Evolutionary conservation across 1,284 basidiomycete genomes (phyloP).

Genomic region (Cystobasidium slooffiae): DNA sequence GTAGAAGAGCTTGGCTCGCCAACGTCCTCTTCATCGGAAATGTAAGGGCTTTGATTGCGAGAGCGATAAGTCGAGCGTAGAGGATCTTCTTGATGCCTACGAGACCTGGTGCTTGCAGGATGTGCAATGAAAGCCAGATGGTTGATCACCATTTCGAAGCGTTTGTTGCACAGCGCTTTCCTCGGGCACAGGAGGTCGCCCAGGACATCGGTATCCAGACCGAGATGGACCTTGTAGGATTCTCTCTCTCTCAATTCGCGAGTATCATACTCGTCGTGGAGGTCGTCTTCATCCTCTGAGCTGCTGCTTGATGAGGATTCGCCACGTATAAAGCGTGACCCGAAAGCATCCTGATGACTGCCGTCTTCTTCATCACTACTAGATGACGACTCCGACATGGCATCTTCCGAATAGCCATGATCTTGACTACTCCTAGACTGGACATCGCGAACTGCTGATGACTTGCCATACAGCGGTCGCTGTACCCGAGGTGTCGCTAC

Average conservation of each 20-base stretch:
- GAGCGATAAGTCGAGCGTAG: conserved; percentile 2
- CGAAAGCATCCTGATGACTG: conserved; percentile 17
- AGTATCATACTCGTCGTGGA: conserved; percentile 40
- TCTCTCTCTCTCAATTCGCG: conserved; percentile 26
- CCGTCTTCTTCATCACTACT: conserved; percentile 27
- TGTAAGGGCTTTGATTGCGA: conserved; percentile 2
- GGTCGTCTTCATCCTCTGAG: conserved; percentile 42
- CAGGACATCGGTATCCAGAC: conserved; percentile 79
- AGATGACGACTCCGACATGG: conserved; percentile 34
- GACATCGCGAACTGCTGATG: conserved; percentile 9
- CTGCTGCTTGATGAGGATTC: conserved; percentile 34
- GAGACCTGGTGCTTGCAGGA: conserved; percentile 62
- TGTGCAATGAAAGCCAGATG: conserved; percentile 94
- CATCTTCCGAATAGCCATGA: conserved; percentile 21
- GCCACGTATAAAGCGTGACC: conserved; percentile 41
- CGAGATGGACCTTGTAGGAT: conserved; percentile 71
- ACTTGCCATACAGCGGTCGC: conserved; percentile 50
- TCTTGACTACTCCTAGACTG: conserved; percentile 30
- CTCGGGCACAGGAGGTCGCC: conserved; percentile 77
- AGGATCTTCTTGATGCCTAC: conserved; percentile 4
- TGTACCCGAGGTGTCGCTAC: conserved; percentile 49
- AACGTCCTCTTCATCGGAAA: conserved; percentile 17
- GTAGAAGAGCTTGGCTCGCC: conserved; percentile 1
- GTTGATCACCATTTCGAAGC: conserved; percentile 90
- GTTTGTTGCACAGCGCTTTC: conserved; percentile 82